These are phyloP conservation scores for Penicillium expansum DNA, from an alignment of 2,329 filamentous ascomycete species.

Conservation along the genomic window DNA sequence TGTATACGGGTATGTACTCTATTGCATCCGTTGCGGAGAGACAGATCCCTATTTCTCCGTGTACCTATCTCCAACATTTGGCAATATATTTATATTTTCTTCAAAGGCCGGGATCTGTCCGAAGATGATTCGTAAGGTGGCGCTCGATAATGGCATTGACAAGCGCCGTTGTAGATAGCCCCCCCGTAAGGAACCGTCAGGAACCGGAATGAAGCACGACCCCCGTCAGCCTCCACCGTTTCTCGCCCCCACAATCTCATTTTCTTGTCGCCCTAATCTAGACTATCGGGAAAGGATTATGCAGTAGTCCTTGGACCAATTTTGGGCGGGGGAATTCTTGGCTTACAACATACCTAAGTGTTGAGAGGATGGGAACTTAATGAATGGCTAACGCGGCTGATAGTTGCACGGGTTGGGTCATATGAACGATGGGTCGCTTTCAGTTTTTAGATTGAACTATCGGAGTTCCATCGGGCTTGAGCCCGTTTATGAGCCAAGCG, in stretches of 20 bases:
- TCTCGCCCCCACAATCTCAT: background rate
- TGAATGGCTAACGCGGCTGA: background rate
- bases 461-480: too few species aligned
- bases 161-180: background rate
- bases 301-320: background rate
- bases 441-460: too few species aligned
- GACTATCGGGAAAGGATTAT: background rate
- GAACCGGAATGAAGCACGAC: background rate
- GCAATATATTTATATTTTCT: background rate
- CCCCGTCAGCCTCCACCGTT: background rate
- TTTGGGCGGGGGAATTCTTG: background rate
- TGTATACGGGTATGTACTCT: background rate
- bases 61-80: background rate
- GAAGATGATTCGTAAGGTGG: background rate
- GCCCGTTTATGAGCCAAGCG: background rate
- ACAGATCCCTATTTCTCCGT: background rate
- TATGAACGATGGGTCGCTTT: background rate
- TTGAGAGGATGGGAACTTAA: background rate
- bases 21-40: background rate
- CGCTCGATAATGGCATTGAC: background rate
- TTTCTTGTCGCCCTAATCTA: background rate
- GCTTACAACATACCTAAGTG: too few species aligned
- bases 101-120: background rate
- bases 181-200: background rate
- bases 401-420: background rate